phyloP scores from a whole-genome alignment of 2,329 filamentous ascomycete genomes.

The Aspergillus viridinutans region DNA sequence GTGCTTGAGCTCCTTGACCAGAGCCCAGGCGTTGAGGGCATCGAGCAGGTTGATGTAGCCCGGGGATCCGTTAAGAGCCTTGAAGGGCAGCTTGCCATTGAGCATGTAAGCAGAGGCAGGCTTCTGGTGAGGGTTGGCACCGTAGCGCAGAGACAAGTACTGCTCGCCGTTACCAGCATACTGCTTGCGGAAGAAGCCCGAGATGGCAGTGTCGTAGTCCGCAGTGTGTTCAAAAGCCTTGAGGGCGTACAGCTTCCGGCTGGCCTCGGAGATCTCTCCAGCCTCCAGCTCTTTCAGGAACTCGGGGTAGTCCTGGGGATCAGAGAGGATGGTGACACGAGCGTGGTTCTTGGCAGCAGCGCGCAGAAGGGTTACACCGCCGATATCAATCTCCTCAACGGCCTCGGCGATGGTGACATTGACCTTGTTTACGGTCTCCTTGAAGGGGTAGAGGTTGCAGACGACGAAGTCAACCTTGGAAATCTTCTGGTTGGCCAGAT shows the following conservation, averaged over 20 bases:
- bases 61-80: constrained; percentile 80
- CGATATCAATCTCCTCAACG: constrained; percentile 98
- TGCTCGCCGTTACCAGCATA: constrained; percentile 83
- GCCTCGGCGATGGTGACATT: constrained; percentile 96
- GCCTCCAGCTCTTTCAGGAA: constrained; percentile 86
- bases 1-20: constrained; percentile 92
- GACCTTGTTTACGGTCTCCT: constrained; percentile 94
- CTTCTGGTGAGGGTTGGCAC: constrained; percentile 97
- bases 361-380: constrained; percentile 91
- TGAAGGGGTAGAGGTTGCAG: constrained; percentile 99
- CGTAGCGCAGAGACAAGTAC: constrained; percentile 83
- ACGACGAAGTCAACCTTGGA: constrained; percentile 93
- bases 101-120: constrained; percentile 79
- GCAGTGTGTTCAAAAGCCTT: constrained; percentile 99
- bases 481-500: constrained; percentile 91
- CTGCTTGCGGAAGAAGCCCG: constrained; percentile 95
- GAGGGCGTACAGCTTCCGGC: constrained; percentile 82
- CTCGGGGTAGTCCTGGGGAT: constrained; percentile 87
- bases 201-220: constrained; percentile 91
- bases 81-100: constrained; percentile 80
- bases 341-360: constrained; percentile 97
- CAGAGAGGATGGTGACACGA: constrained; percentile 91
- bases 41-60: constrained; percentile 98
- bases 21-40: constrained; percentile 90
- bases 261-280: constrained; percentile 79